Base-by-base conservation (phyloP, 1,284 basidiomycete genomes). In the Ustilago nuda region DNA sequence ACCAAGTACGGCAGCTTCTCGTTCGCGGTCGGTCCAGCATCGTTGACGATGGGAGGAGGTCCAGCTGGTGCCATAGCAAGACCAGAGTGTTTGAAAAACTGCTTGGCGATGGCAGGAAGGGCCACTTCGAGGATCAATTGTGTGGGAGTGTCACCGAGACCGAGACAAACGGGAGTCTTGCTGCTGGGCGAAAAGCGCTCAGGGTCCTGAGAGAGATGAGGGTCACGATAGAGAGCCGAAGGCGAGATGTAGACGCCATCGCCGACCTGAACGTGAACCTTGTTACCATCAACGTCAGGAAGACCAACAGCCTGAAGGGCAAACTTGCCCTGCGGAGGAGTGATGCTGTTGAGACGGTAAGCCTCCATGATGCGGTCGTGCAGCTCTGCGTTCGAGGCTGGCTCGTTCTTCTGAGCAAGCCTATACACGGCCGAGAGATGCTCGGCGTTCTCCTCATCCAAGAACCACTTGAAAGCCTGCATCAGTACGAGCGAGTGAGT, bases 221-320 rank as follows among this genome's bases (percentile, higher is more conserved):
- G 68, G 32, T 78, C 76, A 36, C 72, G 67, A 56, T 66, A 78
- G 13, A 78, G 59, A 43, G 76, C 67, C 23, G 59, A 46, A 27
- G 76, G 57, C 32, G 76, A 62, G 19, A 78, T 66, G 50, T 63
- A 78, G 59, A 78, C 54, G 30, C 68, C 76, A 17, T 78, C 76
- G 41, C 72, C 72, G 15, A 57, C 63, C 48, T 60, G 56, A 36
- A 74, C 61, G 30, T 59, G 61, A 33, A 72, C 59, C 36, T 68
- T 71, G 60, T 19, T 37, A 15, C 62, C 68, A 35, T 66, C 66
- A 46, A 52, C 59, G 23, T 78, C 68, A 7, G 68, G 56, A 15
- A 78, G 54, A 5, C 39, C 35, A 35, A 75, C 62, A 8, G 61
- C 55, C 53, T 68, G 59, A 12, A 72, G 54, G 1, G 76, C 72